These are phyloP conservation scores for Aspergillus funiculosus DNA, from an alignment of 495 filamentous ascomycete genomes.

Conservation along the genomic window DNA sequence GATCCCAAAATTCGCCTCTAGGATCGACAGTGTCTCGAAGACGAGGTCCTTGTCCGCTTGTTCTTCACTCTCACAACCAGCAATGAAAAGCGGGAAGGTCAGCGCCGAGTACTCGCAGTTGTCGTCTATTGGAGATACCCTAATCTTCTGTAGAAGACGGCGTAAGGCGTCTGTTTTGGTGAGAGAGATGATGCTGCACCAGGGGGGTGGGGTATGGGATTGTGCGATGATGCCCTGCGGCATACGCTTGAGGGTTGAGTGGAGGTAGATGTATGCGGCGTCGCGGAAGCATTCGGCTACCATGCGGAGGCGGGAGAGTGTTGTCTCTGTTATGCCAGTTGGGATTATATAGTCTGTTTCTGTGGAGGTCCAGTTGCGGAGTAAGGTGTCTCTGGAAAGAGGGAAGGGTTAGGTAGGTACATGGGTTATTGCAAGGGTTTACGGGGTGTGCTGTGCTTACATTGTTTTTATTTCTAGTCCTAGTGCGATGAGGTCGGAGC, in stretches of 20 bases:
- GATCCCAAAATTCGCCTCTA: slow-evolving; percentile 41
- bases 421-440: background rate
- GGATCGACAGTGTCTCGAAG: slow-evolving; percentile 23
- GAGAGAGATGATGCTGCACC: slow-evolving; percentile 19
- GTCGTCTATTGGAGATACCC: slow-evolving; percentile 28
- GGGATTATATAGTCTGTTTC: slow-evolving; percentile 32
- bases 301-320: slow-evolving; percentile 35
- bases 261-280: slow-evolving; percentile 38
- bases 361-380: slow-evolving; percentile 34
- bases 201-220: background rate
- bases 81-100: slow-evolving; percentile 41
- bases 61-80: slow-evolving; percentile 32
- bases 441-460: slow-evolving; percentile 17
- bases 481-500: slow-evolving; percentile 24
- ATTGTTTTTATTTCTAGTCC: slow-evolving; percentile 30
- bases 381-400: slow-evolving; percentile 32
- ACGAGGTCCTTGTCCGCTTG: slow-evolving; percentile 26
- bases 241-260: slow-evolving; percentile 37
- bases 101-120: slow-evolving; percentile 42
- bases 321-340: slow-evolving; percentile 24
- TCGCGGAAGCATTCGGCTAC: slow-evolving; percentile 44
- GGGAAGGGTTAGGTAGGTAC: background rate
- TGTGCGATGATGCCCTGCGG: background rate
- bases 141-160: slow-evolving; percentile 27
- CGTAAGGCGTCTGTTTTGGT: slow-evolving; percentile 30